Conservation (phyloP, 2,329 filamentous ascomycete species). For the Alternaria dauci region DNA sequence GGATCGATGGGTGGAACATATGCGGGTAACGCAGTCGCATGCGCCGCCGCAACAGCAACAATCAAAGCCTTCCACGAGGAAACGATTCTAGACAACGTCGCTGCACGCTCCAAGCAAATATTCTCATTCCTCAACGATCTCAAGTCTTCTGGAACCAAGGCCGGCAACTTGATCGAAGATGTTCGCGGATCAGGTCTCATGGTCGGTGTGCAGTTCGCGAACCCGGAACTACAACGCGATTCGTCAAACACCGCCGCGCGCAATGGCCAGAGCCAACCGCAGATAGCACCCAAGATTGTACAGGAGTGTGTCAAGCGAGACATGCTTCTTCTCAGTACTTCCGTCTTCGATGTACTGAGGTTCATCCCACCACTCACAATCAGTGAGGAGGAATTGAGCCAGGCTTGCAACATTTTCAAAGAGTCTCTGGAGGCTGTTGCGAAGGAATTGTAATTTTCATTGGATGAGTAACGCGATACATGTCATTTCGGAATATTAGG, state of each 20-base stretch:
- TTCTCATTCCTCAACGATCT: constrained; percentile 37
- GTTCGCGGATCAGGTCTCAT: constrained; percentile 39
- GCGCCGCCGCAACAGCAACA: constrained; percentile 37
- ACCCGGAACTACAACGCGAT: constrained; percentile 25
- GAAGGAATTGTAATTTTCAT: constrained; percentile 28
- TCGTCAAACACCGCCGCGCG: constrained; percentile 32
- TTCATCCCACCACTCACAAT: constrained; percentile 43
- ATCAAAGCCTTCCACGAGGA: constrained; percentile 40
- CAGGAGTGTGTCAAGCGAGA: constrained; percentile 39
- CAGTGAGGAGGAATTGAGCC: constrained; percentile 36
- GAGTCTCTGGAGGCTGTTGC: constrained; percentile 39
- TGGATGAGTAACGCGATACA: not conserved
- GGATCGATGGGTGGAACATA: constrained; percentile 44
- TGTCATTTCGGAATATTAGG: not conserved
- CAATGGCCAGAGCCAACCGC: constrained; percentile 29
- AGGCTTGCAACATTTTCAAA: constrained; percentile 37
- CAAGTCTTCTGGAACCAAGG: constrained; percentile 34
- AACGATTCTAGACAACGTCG: constrained; percentile 39
- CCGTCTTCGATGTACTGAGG: constrained; percentile 39
- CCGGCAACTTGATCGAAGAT: constrained; percentile 41
- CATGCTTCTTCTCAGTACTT: constrained; percentile 44
- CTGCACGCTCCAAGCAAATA: constrained; percentile 37
- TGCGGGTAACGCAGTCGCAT: constrained; percentile 41
- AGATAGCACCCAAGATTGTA: constrained; percentile 40
- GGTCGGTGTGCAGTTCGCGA: constrained; percentile 40